Evolutionary conservation across 768 basidiomycete species (phyloP).

Genomic region (Mycena vulgaris): DNA sequence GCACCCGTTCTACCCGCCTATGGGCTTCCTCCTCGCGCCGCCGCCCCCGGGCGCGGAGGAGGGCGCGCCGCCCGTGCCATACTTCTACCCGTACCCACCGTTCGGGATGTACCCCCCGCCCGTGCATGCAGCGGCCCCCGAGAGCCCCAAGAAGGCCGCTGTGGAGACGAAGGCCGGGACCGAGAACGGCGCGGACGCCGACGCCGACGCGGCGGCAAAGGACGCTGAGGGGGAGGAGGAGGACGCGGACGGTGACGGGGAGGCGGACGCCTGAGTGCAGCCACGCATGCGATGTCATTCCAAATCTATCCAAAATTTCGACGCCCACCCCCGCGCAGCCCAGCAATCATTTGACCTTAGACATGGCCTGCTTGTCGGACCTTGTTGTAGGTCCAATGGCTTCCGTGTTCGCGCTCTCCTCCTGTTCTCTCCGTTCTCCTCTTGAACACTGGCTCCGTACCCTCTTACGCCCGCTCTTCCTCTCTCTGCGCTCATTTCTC

Average conservation of each 20-base stretch:
- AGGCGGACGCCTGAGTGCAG: not conserved
- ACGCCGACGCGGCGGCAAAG: not conserved
- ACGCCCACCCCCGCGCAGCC: not conserved
- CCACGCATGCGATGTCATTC: too few relatives aligned
- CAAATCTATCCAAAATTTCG: too few relatives aligned
- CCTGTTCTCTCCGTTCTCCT: not conserved
- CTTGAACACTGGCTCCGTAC: too few relatives aligned
- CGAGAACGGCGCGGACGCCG: not conserved
- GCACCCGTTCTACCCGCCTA: constrained; percentile 34
- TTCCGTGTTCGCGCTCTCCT: not conserved
- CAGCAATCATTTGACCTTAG: constrained; percentile 1
- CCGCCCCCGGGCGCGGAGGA: constrained; percentile 30
- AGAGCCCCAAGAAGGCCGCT: not conserved
- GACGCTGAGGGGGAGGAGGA: not conserved
- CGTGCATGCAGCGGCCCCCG: not conserved
- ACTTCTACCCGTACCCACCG: constrained; percentile 36
- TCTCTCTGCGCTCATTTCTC: too few relatives aligned
- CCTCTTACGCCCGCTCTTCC: too few relatives aligned
- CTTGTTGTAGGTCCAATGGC: not conserved
- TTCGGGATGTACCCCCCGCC: constrained; percentile 31
- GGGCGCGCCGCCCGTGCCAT: constrained; percentile 31
- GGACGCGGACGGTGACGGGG: not conserved
- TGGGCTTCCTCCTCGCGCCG: constrained; percentile 24
- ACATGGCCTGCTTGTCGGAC: constrained; percentile 1
- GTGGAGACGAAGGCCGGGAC: not conserved